Percentiles rank a stretch among this genome's conserved stretches.
Conservation (phyloP, 2,329 filamentous ascomycete species). For the Microthyrium microscopicum region DNA sequence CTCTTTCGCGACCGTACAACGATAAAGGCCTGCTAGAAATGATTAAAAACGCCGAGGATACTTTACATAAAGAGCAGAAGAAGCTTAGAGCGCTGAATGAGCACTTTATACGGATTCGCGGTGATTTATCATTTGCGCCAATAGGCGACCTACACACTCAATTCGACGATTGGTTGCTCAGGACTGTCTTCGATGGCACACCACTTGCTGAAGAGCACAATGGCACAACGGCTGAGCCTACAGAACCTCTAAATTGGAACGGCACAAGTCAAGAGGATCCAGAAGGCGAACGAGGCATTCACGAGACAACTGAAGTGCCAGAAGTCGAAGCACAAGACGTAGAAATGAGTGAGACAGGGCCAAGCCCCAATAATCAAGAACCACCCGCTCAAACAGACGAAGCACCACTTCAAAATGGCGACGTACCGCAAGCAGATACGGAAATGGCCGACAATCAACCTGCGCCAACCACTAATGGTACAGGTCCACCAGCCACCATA, state of each 20-base stretch:
- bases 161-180: conserved; percentile 31
- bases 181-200: neutral
- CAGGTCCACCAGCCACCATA: neutral
- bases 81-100: conserved; percentile 60
- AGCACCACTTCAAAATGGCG: neutral
- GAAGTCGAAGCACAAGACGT: neutral
- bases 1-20: conserved; percentile 56
- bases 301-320: neutral
- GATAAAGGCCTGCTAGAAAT: conserved; percentile 58
- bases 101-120: conserved; percentile 54
- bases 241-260: neutral
- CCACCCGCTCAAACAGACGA: neutral
- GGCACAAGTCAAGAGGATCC: no score
- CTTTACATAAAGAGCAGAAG: conserved; percentile 58
- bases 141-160: conserved; percentile 34
- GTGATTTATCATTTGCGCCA: conserved; percentile 53
- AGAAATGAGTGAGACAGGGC: neutral
- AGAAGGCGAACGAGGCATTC: neutral
- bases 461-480: conserved; percentile 2
- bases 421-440: neutral
- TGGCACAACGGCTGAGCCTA: neutral
- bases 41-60: conserved; percentile 48
- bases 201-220: neutral
- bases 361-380: neutral
- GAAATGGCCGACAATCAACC: no score